A percentile compares a stretch with the other conserved stretches of the same genome.
Evolutionary conservation across 495 filamentous ascomycete genomes (phyloP).

Genomic region (Talaromyces wortmannii): DNA sequence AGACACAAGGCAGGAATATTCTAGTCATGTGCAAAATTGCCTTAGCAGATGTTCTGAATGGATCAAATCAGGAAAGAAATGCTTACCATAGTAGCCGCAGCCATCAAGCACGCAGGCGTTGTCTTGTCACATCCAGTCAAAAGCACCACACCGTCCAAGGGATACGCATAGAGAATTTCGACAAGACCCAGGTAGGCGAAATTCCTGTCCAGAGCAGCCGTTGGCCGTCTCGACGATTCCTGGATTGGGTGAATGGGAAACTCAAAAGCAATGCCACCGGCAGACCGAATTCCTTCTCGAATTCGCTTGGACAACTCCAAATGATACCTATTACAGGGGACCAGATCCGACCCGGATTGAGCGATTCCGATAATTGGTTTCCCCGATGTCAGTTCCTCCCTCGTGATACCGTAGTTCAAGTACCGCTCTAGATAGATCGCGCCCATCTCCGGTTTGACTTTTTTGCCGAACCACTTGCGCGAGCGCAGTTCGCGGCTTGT

Average conservation of each 20-base stretch:
- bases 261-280: constrained; percentile 49
- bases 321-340: constrained; percentile 49
- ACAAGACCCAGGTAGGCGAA: constrained; percentile 45
- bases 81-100: constrained; percentile 47
- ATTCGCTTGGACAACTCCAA: constrained; percentile 46
- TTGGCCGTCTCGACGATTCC: constrained; percentile 42
- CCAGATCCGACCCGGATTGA: constrained; percentile 47
- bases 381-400: constrained; percentile 44
- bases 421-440: constrained; percentile 49
- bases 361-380: constrained; percentile 54
- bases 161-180: constrained; percentile 45
- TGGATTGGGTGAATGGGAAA: constrained; percentile 53
- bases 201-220: constrained; percentile 47
- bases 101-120: constrained; percentile 48
- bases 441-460: constrained; percentile 42
- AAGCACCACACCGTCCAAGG: constrained; percentile 47
- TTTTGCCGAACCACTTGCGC: constrained; percentile 38
- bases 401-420: constrained; percentile 47
- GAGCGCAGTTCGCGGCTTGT: constrained; percentile 33
- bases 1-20: constrained; percentile 50
- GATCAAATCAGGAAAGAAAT: not conserved
- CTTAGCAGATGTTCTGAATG: not conserved
- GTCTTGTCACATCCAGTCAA: constrained; percentile 55
- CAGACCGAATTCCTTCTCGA: constrained; percentile 44
- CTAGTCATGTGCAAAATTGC: constrained; percentile 11